Percentiles rank a stretch among this genome's conserved stretches.
These are phyloP conservation scores for Ophiostoma sp. DNA, from an alignment of 2,329 filamentous ascomycete species.

Conservation along the genomic window DNA sequence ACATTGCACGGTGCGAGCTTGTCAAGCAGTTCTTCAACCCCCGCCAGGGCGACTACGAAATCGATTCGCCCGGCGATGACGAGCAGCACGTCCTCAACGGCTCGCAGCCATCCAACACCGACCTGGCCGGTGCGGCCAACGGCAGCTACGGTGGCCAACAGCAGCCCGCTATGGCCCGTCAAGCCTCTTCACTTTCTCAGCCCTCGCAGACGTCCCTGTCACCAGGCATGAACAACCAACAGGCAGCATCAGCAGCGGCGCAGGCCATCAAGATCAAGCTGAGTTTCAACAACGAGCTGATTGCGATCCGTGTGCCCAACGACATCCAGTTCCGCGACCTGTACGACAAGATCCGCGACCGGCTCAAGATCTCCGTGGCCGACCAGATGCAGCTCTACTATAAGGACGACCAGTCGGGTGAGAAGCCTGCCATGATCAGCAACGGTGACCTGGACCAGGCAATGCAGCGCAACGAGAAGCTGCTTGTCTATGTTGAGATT, in stretches of 20 bases:
- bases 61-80: constrained; percentile 63
- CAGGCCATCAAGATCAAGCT: constrained; percentile 88
- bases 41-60: constrained; percentile 88
- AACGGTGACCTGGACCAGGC: constrained; percentile 81
- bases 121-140: constrained; percentile 61
- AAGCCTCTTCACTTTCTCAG: constrained; percentile 51
- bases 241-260: constrained; percentile 37
- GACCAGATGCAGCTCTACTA: constrained; percentile 80
- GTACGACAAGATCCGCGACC: constrained; percentile 79
- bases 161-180: constrained; percentile 45
- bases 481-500: constrained; percentile 71
- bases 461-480: constrained; percentile 80
- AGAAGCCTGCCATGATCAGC: constrained; percentile 72
- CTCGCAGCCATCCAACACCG: constrained; percentile 38
- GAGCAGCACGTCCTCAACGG: constrained; percentile 58
- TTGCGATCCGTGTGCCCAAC: constrained; percentile 82
- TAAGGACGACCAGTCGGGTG: constrained; percentile 77
- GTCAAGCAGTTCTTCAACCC: constrained; percentile 91
- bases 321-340: constrained; percentile 78
- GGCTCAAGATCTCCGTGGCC: constrained; percentile 69
- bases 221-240: constrained; percentile 48
- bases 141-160: constrained; percentile 40
- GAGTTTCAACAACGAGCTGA: constrained; percentile 87
- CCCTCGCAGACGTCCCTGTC: constrained; percentile 59
- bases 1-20: constrained; percentile 80